These are phyloP conservation scores for Gonium pectorale DNA, from an alignment of 139 green algal genomes.

Conservation along the genomic window DNA sequence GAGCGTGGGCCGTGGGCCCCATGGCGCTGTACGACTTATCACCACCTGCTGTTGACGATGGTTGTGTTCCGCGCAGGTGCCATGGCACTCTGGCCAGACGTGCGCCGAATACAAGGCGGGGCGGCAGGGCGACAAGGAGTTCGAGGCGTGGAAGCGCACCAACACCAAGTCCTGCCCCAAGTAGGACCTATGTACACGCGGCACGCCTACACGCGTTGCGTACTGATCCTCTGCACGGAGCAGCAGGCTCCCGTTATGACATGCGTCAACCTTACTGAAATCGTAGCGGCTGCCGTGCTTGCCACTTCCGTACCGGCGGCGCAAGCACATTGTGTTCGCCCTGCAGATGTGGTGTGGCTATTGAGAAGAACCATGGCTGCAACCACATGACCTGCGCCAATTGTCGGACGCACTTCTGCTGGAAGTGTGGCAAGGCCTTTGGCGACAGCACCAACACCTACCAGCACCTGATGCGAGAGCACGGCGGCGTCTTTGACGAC, in stretches of 20 bases:
- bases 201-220: too few species aligned
- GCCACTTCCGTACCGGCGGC: too few species aligned
- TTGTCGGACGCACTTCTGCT: slow-evolving; percentile 37
- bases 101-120: not conserved
- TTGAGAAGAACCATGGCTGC: slow-evolving; percentile 31
- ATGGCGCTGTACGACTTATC: too few species aligned
- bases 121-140: not conserved
- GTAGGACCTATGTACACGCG: not conserved
- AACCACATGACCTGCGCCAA: slow-evolving; percentile 44
- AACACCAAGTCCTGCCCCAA: not conserved
- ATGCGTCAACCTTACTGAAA: too few species aligned
- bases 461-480: not conserved
- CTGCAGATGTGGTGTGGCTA: not conserved
- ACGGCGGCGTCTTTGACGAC: slow-evolving; percentile 22
- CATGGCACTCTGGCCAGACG: not conserved
- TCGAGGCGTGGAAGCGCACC: not conserved
- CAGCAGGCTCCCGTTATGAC: too few species aligned
- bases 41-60: too few species aligned
- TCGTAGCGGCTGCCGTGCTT: too few species aligned
- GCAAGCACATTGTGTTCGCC: too few species aligned
- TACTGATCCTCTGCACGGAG: too few species aligned
- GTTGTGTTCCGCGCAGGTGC: not conserved
- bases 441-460: not conserved
- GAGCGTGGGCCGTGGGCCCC: too few species aligned
- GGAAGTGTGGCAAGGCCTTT: slow-evolving; percentile 17